Percentiles rank a stretch among this genome's conserved stretches.
Evolutionary conservation across 148 eudicot species (phyloP).

Genomic region (Pharnaceum exiguum): DNA sequence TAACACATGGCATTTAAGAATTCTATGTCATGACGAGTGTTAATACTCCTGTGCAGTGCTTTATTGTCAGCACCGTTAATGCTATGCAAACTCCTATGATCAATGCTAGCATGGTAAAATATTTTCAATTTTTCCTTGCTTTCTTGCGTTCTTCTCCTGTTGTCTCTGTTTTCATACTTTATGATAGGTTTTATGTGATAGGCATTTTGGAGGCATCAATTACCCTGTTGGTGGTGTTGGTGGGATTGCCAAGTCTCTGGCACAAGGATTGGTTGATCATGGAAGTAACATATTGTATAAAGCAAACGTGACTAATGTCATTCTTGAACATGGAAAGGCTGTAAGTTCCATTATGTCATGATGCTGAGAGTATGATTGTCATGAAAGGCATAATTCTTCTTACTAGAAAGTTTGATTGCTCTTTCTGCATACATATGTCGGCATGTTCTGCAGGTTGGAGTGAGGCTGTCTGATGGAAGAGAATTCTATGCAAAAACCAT

Average conservation of each 20-base stretch:
- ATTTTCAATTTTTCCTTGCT: slow-evolving; percentile 8
- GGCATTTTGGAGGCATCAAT: slow-evolving; percentile 97
- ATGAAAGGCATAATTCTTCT: neutral
- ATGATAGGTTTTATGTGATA: slow-evolving; percentile 89
- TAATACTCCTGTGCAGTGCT: slow-evolving; percentile 59
- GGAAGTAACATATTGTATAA: slow-evolving; percentile 92
- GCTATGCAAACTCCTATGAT: slow-evolving; percentile 95
- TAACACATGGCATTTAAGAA: neutral
- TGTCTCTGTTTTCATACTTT: slow-evolving; percentile 17
- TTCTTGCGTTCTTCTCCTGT: neutral
- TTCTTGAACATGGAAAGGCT: slow-evolving; percentile 73
- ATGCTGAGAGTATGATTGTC: neutral
- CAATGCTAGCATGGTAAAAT: slow-evolving; percentile 94
- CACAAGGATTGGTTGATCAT: slow-evolving; percentile 73
- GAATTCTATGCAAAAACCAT: slow-evolving; percentile 72
- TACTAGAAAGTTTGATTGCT: neutral
- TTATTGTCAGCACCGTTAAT: slow-evolving; percentile 95
- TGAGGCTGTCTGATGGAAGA: slow-evolving; percentile 81
- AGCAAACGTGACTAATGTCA: slow-evolving; percentile 78
- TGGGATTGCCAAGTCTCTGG: slow-evolving; percentile 81
- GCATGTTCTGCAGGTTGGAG: slow-evolving; percentile 78
- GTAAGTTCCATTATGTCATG: slow-evolving; percentile 40
- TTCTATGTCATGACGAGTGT: slow-evolving; percentile 10
- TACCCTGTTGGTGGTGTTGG: slow-evolving; percentile 99
- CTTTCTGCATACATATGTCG: neutral